These are phyloP conservation scores for Thelonectria discophora DNA, from an alignment of 2,329 filamentous ascomycete species.

Conservation along the genomic window DNA sequence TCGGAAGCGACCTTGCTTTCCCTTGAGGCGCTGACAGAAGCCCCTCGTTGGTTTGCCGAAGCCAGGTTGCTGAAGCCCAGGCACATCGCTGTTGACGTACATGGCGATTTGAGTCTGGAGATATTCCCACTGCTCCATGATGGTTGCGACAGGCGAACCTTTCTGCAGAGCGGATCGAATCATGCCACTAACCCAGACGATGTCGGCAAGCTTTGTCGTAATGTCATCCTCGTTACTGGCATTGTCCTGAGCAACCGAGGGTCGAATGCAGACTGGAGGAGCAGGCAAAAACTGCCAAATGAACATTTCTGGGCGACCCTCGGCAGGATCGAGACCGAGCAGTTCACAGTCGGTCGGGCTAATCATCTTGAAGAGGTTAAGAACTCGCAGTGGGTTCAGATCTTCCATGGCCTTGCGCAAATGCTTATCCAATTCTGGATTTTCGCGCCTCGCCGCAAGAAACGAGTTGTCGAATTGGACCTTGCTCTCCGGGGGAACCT, in stretches of 20 bases:
- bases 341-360: conserved; percentile 88
- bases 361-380: conserved; percentile 93
- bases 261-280: conserved; percentile 91
- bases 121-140: conserved; percentile 99
- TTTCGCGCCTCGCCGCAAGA: conserved; percentile 76
- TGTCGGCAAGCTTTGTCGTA: conserved; percentile 96
- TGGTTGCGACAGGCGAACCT: conserved; percentile 84
- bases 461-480: conserved; percentile 88
- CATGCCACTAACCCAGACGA: conserved; percentile 89
- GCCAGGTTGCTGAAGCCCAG: conserved; percentile 87
- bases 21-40: conserved; percentile 94
- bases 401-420: conserved; percentile 93
- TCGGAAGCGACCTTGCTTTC: conserved; percentile 96
- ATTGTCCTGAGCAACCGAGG: conserved; percentile 91
- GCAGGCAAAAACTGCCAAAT: conserved; percentile 97
- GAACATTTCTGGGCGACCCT: conserved; percentile 94
- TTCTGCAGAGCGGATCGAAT: conserved; percentile 84
- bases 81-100: conserved; percentile 97
- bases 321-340: conserved; percentile 84
- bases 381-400: conserved; percentile 84
- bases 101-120: conserved; percentile 94
- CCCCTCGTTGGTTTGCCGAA: conserved; percentile 90
- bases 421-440: conserved; percentile 88
- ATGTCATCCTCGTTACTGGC: conserved; percentile 96
- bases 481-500: conserved; percentile 83